phyloP scores from a whole-genome alignment of 2,329 filamentous ascomycete species.

The Hypoxylon sp. region DNA sequence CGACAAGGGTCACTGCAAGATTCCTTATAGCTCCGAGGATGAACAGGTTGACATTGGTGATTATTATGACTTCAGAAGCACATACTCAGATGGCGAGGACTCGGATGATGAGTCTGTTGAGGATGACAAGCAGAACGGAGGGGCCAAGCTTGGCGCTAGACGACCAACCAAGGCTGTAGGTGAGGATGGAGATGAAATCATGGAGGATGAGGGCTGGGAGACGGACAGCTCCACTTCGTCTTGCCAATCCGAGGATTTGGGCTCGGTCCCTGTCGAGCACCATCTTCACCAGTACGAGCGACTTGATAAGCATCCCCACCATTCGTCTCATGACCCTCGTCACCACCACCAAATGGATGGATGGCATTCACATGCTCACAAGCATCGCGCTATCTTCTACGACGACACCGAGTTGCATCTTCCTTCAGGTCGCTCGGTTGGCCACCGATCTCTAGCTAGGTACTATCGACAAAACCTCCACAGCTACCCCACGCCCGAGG shows the following conservation, averaged over 20 bases:
- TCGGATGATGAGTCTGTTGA: constrained; percentile 66
- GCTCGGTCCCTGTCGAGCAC: constrained; percentile 80
- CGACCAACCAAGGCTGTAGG: constrained; percentile 65
- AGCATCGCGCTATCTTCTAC: constrained; percentile 83
- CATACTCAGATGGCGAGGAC: constrained; percentile 85
- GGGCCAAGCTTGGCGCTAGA: constrained; percentile 76
- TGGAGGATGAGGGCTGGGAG: constrained; percentile 87
- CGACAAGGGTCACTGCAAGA: constrained; percentile 96
- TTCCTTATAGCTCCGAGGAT: constrained; percentile 87
- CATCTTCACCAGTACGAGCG: constrained; percentile 78
- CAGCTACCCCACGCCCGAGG: constrained; percentile 82
- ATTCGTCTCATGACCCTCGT: constrained; percentile 76
- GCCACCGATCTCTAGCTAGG: constrained; percentile 85
- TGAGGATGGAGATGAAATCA: constrained; percentile 66
- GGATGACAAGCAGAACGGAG: constrained; percentile 64
- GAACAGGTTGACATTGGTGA: constrained; percentile 96
- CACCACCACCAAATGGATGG: constrained; percentile 80
- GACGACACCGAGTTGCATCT: constrained; percentile 95
- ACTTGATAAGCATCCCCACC: constrained; percentile 78
- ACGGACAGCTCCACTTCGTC: constrained; percentile 93
- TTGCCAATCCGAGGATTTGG: constrained; percentile 85
- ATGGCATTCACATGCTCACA: constrained; percentile 85
- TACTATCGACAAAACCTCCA: constrained; percentile 95
- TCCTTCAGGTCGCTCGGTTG: constrained; percentile 87
- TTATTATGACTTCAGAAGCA: constrained; percentile 96